Percentiles rank a stretch among this genome's conserved stretches.
Conservation (phyloP, 1,139 yeast species). For the Debaryomyces sp. region DNA sequence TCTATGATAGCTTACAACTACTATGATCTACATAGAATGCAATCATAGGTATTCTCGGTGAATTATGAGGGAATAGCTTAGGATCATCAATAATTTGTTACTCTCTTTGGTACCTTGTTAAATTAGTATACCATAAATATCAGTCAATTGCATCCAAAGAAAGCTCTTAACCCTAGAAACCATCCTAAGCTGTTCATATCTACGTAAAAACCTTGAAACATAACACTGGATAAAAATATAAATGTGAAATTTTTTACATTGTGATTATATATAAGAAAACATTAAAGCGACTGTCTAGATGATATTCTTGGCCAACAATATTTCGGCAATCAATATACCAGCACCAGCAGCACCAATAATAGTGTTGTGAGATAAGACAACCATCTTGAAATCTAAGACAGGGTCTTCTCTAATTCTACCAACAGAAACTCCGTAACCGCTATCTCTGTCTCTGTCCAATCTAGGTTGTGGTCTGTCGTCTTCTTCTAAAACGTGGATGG, state of each 20-base stretch:
- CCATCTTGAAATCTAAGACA: conserved; percentile 93
- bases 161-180: too few relatives aligned
- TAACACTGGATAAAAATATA: not conserved
- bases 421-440: conserved; percentile 92
- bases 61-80: not conserved
- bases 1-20: not conserved
- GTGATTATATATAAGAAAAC: not conserved
- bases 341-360: conserved; percentile 99
- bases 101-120: too few relatives aligned
- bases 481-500: conserved; percentile 90
- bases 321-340: conserved; percentile 95
- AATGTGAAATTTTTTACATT: not conserved
- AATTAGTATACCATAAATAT: too few relatives aligned
- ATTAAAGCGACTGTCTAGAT: conserved; percentile 39
- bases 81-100: too few relatives aligned
- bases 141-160: too few relatives aligned
- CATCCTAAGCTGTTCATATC: not conserved
- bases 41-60: not conserved
- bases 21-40: not conserved
- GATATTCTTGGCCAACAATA: conserved; percentile 74
- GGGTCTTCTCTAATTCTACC: conserved; percentile 95
- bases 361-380: conserved; percentile 93
- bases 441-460: conserved; percentile 93
- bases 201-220: conserved; percentile 6
- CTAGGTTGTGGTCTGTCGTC: conserved; percentile 97